Conservation (phyloP, 1,139 yeast genomes). For the Martiniozyma asiatica region DNA sequence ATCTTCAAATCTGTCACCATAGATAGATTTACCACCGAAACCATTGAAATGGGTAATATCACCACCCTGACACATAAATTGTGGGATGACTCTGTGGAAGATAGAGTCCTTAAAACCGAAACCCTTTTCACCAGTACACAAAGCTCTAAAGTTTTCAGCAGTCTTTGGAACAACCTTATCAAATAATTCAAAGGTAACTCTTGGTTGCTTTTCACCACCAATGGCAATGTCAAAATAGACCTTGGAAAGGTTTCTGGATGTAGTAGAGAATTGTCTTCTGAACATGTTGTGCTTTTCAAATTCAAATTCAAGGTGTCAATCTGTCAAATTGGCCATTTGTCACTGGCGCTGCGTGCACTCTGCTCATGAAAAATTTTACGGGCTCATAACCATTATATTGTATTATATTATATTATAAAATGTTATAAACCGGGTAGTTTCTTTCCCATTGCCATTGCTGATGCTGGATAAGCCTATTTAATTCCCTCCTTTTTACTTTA, state of each 20-base stretch:
- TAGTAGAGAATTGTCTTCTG: slow-evolving; percentile 29
- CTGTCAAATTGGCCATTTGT: too few relatives aligned
- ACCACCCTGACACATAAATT: slow-evolving; percentile 35
- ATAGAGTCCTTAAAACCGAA: slow-evolving; percentile 46
- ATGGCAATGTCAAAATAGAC: slow-evolving; percentile 74
- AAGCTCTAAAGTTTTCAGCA: slow-evolving; percentile 52
- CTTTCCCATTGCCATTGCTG: too few relatives aligned
- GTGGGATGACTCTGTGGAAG: slow-evolving; percentile 38
- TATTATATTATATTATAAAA: too few relatives aligned
- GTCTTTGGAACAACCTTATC: slow-evolving; percentile 53
- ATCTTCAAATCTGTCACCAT: slow-evolving; percentile 24
- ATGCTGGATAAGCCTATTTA: too few relatives aligned
- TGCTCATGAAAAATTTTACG: too few relatives aligned
- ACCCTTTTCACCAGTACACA: slow-evolving; percentile 54
- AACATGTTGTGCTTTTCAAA: slow-evolving; percentile 12
- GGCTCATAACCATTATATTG: too few relatives aligned
- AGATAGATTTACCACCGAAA: slow-evolving; percentile 26
- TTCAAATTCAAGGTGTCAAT: too few relatives aligned
- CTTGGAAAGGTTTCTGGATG: slow-evolving; percentile 26
- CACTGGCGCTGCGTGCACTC: too few relatives aligned
- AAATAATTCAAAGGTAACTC: slow-evolving; percentile 32
- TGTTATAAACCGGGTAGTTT: too few relatives aligned
- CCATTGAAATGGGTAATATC: slow-evolving; percentile 25
- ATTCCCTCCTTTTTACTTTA: too few relatives aligned
- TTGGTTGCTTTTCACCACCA: slow-evolving; percentile 36